Percentiles rank a stretch among this genome's conserved stretches.
phyloP scores from a whole-genome alignment of 495 filamentous ascomycete species.

The Penicillium subrubescens region DNA sequence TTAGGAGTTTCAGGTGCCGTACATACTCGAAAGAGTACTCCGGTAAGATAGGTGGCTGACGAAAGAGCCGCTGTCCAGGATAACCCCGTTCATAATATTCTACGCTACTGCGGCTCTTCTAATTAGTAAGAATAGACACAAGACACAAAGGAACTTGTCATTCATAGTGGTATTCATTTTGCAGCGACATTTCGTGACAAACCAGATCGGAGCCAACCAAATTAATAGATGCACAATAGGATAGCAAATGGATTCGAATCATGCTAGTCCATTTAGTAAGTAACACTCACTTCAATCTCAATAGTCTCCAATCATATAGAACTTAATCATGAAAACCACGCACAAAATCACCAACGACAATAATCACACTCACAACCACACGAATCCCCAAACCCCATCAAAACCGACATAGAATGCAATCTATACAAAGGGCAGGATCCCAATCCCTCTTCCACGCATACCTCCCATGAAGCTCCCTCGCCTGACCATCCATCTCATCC shows the following conservation, averaged over 20 bases:
- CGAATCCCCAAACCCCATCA: neutral
- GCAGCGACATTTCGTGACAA: neutral
- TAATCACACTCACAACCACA: neutral
- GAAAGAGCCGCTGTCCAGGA: neutral
- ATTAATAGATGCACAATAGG: too few relatives aligned
- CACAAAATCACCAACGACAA: neutral
- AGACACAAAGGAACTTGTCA: neutral
- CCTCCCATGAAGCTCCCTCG: neutral
- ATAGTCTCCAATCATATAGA: too few relatives aligned
- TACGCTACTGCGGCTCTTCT: neutral
- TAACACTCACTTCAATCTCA: too few relatives aligned
- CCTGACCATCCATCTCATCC: neutral
- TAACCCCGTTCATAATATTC: too few relatives aligned
- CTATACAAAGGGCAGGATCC: neutral
- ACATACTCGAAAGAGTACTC: neutral
- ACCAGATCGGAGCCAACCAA: too few relatives aligned
- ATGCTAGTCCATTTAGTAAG: too few relatives aligned
- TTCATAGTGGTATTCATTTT: neutral
- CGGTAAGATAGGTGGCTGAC: neutral
- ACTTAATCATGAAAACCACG: neutral
- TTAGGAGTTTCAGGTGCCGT: neutral
- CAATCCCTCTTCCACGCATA: neutral
- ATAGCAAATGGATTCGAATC: too few relatives aligned
- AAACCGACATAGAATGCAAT: neutral
- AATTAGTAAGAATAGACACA: neutral